Conservation (phyloP, 768 basidiomycete genomes). For the Podaxis mareebaensis region DNA sequence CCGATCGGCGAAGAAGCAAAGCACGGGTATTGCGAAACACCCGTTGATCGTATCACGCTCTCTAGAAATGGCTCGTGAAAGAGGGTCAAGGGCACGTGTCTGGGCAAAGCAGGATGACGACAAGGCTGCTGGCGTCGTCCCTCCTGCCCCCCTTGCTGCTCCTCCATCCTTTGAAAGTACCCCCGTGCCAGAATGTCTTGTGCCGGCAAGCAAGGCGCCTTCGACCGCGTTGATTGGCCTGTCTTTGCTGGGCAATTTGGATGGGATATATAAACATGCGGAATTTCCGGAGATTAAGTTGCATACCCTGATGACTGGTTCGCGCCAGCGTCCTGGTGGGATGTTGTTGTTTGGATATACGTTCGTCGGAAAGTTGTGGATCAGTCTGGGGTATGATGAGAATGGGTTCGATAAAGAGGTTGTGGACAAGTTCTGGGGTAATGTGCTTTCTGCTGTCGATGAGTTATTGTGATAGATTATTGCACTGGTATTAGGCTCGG, state of each 20-base stretch:
- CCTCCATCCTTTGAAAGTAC: slow-evolving; percentile 19
- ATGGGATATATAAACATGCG: slow-evolving; percentile 76
- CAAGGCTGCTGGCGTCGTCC: slow-evolving; percentile 45
- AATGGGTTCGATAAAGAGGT: slow-evolving; percentile 68
- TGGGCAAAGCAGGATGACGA: slow-evolving; percentile 82
- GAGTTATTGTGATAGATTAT: slow-evolving; percentile 45
- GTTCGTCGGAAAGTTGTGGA: slow-evolving; percentile 72
- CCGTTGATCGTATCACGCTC: slow-evolving; percentile 62
- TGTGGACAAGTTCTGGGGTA: slow-evolving; percentile 69
- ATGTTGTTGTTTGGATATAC: slow-evolving; percentile 86
- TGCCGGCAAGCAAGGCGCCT: slow-evolving; percentile 37
- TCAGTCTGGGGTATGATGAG: slow-evolving; percentile 78
- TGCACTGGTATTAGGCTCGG: neutral
- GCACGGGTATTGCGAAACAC: slow-evolving; percentile 61
- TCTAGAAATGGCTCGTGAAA: slow-evolving; percentile 63
- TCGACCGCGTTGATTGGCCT: slow-evolving; percentile 71
- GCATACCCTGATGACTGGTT: slow-evolving; percentile 79
- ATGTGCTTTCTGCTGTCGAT: slow-evolving; percentile 52
- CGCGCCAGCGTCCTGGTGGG: slow-evolving; percentile 74
- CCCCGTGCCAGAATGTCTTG: slow-evolving; percentile 19
- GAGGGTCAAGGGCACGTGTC: slow-evolving; percentile 56
- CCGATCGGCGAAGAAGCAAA: slow-evolving; percentile 66
- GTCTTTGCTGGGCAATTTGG: slow-evolving; percentile 83
- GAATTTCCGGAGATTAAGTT: slow-evolving; percentile 58
- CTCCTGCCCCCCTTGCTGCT: slow-evolving; percentile 30